Conservation (phyloP, 75 land plant species). For the Selaginella tamariscina region DNA sequence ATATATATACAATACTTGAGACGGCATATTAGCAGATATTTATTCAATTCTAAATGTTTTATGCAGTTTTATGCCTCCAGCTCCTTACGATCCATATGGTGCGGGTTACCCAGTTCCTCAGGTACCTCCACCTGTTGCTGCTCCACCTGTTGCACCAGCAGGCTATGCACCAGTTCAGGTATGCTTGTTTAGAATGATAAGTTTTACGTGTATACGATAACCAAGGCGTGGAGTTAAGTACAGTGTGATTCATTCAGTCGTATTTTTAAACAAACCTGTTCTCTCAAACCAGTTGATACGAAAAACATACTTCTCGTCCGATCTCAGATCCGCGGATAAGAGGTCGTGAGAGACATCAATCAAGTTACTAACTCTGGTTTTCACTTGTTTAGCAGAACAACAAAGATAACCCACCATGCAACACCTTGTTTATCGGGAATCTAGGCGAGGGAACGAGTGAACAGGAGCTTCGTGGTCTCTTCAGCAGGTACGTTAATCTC, state of each 20-base stretch:
- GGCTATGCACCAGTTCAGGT: slow-evolving; percentile 97
- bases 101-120: slow-evolving; percentile 55
- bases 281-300: too few relatives aligned
- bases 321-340: too few relatives aligned
- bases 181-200: not conserved
- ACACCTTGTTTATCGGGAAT: slow-evolving; percentile 94
- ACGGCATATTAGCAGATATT: not conserved
- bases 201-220: not conserved
- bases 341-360: too few relatives aligned
- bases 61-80: slow-evolving; percentile 58
- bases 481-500: slow-evolving; percentile 39
- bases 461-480: slow-evolving; percentile 73
- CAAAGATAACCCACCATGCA: slow-evolving; percentile 98
- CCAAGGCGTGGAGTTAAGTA: too few relatives aligned
- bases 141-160: slow-evolving; percentile 63
- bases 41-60: not conserved
- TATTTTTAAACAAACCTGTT: too few relatives aligned
- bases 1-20: too few relatives aligned
- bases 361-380: too few relatives aligned
- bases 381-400: slow-evolving; percentile 55
- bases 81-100: slow-evolving; percentile 86
- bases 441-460: slow-evolving; percentile 83
- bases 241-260: too few relatives aligned
- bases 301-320: too few relatives aligned
- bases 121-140: slow-evolving; percentile 37